These are phyloP conservation scores for Globisporangium echinulatum DNA, from an alignment of 352 stramenopile species.

Conservation along the genomic window DNA sequence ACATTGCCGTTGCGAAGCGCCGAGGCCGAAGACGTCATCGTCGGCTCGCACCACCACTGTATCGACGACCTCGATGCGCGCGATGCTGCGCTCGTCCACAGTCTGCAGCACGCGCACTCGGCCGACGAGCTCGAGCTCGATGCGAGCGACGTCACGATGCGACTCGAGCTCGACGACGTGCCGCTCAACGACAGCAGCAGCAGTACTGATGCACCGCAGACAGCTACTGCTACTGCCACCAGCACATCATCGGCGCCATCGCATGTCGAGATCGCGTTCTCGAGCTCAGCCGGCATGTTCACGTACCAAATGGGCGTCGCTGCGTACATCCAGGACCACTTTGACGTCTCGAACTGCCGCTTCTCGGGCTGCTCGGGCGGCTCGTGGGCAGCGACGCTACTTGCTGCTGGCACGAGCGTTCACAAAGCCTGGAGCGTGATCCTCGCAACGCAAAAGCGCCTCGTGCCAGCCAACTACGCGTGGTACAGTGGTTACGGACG, in stretches of 20 bases:
- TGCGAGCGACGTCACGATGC: constrained; percentile 1
- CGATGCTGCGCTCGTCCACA: not conserved
- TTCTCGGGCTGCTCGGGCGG: constrained; percentile 37
- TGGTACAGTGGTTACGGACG: constrained; percentile 67
- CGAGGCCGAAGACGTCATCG: not conserved
- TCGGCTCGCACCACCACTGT: not conserved
- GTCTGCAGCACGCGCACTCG: not conserved
- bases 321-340: constrained; percentile 61
- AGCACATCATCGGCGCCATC: not conserved
- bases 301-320: constrained; percentile 73
- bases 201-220: not conserved
- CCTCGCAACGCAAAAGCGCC: constrained; percentile 34
- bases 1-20: not conserved
- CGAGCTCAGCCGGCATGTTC: constrained; percentile 56
- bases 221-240: not conserved
- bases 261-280: constrained; percentile 62
- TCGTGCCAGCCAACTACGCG: constrained; percentile 28
- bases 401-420: constrained; percentile 46
- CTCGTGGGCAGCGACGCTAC: constrained; percentile 30
- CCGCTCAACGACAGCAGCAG: not conserved
- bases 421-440: constrained; percentile 25
- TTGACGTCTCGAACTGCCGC: constrained; percentile 35
- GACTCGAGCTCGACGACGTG: not conserved
- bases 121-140: constrained; percentile 1
- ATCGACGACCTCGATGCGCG: not conserved